Conservation (phyloP, 345 rosid genomes). For the Corymbia maculata region DNA sequence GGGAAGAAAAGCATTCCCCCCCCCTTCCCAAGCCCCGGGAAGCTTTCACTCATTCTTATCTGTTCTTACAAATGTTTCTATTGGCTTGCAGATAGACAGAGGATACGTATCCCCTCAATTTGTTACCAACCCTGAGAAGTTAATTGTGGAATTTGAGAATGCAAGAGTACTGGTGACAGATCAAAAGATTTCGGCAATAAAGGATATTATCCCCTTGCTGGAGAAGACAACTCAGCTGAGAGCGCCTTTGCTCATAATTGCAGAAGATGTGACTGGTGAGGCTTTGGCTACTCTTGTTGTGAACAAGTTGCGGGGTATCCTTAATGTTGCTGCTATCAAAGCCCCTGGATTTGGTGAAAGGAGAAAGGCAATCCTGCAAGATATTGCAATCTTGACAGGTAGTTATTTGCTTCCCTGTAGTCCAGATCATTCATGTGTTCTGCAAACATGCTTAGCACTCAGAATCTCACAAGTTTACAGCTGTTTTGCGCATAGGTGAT, state of each 20-base stretch:
- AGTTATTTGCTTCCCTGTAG: neutral
- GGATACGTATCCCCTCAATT: conserved; percentile 96
- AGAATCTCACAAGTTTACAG: neutral
- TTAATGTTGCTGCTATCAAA: conserved; percentile 90
- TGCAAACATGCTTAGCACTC: neutral
- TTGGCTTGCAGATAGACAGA: conserved; percentile 66
- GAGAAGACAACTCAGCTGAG: conserved; percentile 94
- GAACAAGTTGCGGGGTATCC: conserved; percentile 86
- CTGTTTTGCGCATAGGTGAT: neutral
- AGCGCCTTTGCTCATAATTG: conserved; percentile 84
- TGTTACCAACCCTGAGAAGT: conserved; percentile 87
- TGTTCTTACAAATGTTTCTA: neutral
- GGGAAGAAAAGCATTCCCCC: neutral
- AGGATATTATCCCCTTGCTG: conserved; percentile 83
- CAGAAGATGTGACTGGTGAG: conserved; percentile 95
- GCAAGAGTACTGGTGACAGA: conserved; percentile 88
- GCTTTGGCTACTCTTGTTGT: conserved; percentile 94
- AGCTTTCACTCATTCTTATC: neutral
- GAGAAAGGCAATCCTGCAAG: conserved; percentile 95
- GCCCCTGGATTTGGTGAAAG: conserved; percentile 98
- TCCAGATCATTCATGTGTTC: neutral
- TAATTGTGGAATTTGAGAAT: conserved; percentile 87
- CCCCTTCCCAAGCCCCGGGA: no score
- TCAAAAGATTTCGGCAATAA: conserved; percentile 88
- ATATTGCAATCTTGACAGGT: conserved; percentile 94